These are phyloP conservation scores for Phytopythium boreale DNA, from an alignment of 352 stramenopile genomes.

Conservation along the genomic window DNA sequence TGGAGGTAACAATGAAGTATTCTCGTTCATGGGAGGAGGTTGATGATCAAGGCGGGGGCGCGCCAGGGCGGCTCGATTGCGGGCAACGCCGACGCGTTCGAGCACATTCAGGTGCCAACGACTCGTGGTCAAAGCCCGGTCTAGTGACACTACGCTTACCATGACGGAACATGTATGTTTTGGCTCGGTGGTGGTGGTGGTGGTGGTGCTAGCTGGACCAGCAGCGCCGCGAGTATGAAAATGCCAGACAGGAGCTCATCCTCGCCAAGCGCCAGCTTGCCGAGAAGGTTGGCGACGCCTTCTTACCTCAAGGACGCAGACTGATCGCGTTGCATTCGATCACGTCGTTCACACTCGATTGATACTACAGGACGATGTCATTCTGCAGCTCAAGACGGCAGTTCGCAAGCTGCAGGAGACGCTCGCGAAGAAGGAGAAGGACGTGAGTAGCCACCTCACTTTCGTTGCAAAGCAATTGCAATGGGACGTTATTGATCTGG, in stretches of 20 bases:
- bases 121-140: background rate
- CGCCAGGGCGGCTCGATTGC: background rate
- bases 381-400: conserved; percentile 59
- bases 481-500: background rate
- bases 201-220: conserved; percentile 53
- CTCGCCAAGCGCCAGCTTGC: conserved; percentile 35
- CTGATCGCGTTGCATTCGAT: background rate
- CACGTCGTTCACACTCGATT: background rate
- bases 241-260: conserved; percentile 49
- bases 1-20: background rate
- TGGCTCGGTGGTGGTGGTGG: no score
- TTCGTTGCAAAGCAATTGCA: background rate
- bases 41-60: conserved; percentile 4
- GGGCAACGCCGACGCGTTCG: background rate
- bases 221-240: conserved; percentile 51
- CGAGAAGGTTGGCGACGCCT: conserved; percentile 25
- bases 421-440: conserved; percentile 65
- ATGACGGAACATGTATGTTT: background rate
- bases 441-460: conserved; percentile 15
- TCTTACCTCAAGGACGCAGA: background rate
- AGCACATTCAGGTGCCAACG: conserved; percentile 21
- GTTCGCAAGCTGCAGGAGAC: conserved; percentile 52
- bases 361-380: conserved; percentile 34
- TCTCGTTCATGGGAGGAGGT: background rate
- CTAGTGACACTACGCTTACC: background rate